phyloP scores from a whole-genome alignment of 1,284 basidiomycete species.

The Cryptococcus deneoformans region DNA sequence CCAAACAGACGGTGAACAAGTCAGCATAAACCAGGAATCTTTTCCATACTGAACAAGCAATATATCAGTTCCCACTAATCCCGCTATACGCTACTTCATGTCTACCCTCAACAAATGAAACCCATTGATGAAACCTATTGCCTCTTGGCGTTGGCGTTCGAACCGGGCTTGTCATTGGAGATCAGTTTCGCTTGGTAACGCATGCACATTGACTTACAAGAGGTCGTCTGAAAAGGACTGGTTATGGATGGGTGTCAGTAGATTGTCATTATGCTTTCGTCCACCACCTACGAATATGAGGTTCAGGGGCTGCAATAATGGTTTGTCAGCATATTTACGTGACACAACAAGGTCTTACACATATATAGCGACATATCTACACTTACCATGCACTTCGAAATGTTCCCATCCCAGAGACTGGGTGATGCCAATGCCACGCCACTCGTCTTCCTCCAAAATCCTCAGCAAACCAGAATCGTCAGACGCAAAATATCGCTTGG shows the following conservation, averaged over 20 bases:
- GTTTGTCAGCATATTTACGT: constrained; percentile 1
- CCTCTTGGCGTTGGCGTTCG: background rate
- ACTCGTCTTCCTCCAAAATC: constrained; percentile 78
- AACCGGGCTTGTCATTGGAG: background rate
- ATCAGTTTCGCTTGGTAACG: constrained; percentile 8
- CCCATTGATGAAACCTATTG: no score
- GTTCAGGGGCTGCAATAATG: constrained; percentile 33
- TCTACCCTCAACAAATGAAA: no score
- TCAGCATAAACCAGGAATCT: no score
- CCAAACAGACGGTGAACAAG: no score
- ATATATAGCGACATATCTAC: background rate
- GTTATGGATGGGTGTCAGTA: constrained; percentile 8
- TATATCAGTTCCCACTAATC: no score
- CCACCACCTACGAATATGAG: constrained; percentile 40
- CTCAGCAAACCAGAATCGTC: constrained; percentile 77
- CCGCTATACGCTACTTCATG: no score
- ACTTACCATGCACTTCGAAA: constrained; percentile 90
- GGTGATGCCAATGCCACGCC: constrained; percentile 93
- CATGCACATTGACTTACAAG: constrained; percentile 38
- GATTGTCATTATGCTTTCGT: background rate
- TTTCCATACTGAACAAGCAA: no score
- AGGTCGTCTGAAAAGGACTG: constrained; percentile 53
- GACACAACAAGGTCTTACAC: background rate
- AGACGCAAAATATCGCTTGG: constrained; percentile 65
- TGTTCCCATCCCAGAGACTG: constrained; percentile 97